These are phyloP conservation scores for Senna tora DNA, from an alignment of 306 rosid species.

Conservation along the genomic window DNA sequence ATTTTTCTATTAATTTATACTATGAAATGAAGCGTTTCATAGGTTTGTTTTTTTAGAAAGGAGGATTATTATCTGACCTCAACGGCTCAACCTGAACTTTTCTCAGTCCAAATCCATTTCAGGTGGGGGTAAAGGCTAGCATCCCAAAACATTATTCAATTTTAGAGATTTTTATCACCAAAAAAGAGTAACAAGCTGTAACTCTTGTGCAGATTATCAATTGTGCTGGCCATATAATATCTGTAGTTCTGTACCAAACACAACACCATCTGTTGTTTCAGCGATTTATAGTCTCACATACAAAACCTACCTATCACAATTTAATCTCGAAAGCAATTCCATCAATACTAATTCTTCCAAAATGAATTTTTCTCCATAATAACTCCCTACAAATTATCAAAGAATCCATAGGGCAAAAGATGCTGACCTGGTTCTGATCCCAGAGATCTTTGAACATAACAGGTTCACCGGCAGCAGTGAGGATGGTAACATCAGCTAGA, in stretches of 20 bases:
- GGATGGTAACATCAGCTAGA: slow-evolving; percentile 56
- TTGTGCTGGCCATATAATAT: not conserved
- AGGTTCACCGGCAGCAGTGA: slow-evolving; percentile 71
- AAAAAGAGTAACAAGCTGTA: not conserved
- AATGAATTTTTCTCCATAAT: not conserved
- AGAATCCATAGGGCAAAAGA: not conserved
- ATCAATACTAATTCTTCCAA: not conserved
- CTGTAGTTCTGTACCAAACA: not conserved
- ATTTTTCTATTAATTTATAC: not conserved
- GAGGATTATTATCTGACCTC: not conserved
- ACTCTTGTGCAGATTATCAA: not conserved
- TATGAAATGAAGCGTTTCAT: not conserved
- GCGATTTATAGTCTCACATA: not conserved
- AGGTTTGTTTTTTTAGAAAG: too few relatives aligned
- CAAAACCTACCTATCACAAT: not conserved
- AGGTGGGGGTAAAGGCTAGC: not conserved
- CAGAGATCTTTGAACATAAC: slow-evolving; percentile 69
- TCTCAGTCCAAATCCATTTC: not conserved
- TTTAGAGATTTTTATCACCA: not conserved
- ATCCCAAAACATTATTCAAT: not conserved
- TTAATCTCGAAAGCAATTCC: not conserved
- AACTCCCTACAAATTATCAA: not conserved
- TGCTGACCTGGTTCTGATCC: slow-evolving; percentile 67
- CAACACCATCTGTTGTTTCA: not conserved
- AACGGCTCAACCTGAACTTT: not conserved